Conservation (phyloP, 2,329 filamentous ascomycete genomes). For the Penicillium sp. region DNA sequence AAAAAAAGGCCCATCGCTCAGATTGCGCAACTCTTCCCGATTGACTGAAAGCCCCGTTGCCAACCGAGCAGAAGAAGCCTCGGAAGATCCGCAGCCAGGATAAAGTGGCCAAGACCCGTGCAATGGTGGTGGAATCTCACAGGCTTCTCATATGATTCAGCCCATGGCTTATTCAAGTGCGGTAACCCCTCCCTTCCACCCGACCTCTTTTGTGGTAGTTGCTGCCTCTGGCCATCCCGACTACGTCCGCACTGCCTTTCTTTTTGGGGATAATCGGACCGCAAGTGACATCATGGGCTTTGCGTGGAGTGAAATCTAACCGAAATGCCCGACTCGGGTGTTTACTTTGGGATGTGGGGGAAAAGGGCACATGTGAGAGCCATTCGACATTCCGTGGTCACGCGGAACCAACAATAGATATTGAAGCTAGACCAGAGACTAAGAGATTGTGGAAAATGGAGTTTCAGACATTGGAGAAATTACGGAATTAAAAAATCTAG, state of each 20-base stretch:
- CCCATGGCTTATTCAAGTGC: conserved; percentile 4
- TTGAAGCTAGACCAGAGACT: neutral
- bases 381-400: neutral
- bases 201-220: conserved; percentile 5
- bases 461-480: neutral
- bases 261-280: conserved; percentile 4
- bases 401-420: neutral
- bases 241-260: conserved; percentile 12
- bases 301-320: conserved; percentile 8
- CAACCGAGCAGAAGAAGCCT: conserved; percentile 28
- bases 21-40: conserved; percentile 17
- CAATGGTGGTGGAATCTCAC: conserved; percentile 13
- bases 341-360: conserved; percentile 6
- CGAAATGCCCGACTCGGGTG: conserved; percentile 9
- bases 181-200: neutral
- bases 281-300: conserved; percentile 21
- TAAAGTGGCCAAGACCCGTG: conserved; percentile 24
- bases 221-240: conserved; percentile 15
- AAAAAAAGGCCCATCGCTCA: neutral
- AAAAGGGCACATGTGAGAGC: conserved; percentile 5
- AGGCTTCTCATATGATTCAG: conserved; percentile 7
- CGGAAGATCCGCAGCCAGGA: conserved; percentile 34
- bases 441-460: neutral
- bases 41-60: conserved; percentile 15
- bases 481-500: too few species aligned